A percentile compares a stretch with the other conserved stretches of the same genome.
Conservation (phyloP, 2,329 filamentous ascomycete species). For the Scedosporium boydii region DNA sequence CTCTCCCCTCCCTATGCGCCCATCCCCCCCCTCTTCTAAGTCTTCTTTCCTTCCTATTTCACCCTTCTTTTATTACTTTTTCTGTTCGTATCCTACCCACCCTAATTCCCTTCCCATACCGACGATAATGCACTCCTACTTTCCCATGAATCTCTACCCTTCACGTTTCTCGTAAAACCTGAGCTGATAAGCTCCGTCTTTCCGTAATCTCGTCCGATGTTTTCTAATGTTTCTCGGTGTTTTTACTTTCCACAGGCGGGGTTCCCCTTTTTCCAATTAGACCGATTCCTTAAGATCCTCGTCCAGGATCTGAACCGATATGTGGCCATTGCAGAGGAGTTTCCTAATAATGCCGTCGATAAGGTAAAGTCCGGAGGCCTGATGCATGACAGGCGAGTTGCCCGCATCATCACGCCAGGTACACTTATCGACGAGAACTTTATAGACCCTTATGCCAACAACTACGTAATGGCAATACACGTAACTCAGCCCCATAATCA, state of each 20-base stretch:
- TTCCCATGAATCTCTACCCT: neutral
- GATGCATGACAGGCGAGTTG: slow-evolving; percentile 75
- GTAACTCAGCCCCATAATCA: slow-evolving; percentile 20
- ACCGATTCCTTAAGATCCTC: slow-evolving; percentile 84
- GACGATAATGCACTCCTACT: neutral
- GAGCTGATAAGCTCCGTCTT: neutral
- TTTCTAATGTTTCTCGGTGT: neutral
- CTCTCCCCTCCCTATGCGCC: slow-evolving; percentile 4
- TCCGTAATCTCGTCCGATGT: slow-evolving; percentile 3
- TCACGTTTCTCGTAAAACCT: neutral
- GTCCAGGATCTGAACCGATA: slow-evolving; percentile 86
- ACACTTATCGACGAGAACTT: slow-evolving; percentile 97
- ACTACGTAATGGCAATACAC: slow-evolving; percentile 80
- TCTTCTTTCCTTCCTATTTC: neutral
- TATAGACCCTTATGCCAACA: slow-evolving; percentile 88
- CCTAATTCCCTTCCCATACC: neutral
- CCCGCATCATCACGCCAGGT: slow-evolving; percentile 84
- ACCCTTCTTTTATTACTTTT: neutral
- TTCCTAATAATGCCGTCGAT: slow-evolving; percentile 61
- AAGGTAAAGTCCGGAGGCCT: slow-evolving; percentile 68
- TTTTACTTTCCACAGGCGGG: slow-evolving; percentile 56
- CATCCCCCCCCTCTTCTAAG: neutral
- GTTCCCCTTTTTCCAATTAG: slow-evolving; percentile 87
- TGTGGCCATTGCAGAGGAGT: slow-evolving; percentile 91
- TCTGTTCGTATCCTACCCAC: neutral